Conservation (phyloP, 2,329 filamentous ascomycete species). For the Xylaria sp. region DNA sequence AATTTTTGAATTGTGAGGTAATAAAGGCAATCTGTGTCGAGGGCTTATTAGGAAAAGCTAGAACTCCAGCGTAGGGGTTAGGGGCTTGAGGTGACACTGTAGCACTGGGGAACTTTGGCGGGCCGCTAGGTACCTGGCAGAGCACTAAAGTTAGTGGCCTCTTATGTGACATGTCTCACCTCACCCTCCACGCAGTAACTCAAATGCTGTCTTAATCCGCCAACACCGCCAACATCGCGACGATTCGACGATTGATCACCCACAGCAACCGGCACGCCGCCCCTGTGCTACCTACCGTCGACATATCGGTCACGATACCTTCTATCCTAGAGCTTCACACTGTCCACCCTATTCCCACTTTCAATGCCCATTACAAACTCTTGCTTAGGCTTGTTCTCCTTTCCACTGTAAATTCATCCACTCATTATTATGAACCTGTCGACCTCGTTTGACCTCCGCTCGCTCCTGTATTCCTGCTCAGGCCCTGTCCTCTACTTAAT, state of each 20-base stretch:
- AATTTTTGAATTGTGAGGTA: no score
- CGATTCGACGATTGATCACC: no score
- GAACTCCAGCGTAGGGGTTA: no score
- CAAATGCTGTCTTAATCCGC: neutral
- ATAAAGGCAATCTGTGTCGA: no score
- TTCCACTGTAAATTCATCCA: conserved; percentile 17
- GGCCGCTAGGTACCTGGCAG: no score
- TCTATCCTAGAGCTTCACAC: neutral
- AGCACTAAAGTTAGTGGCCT: neutral
- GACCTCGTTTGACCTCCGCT: conserved; percentile 11
- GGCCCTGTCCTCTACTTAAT: neutral
- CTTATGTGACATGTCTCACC: neutral
- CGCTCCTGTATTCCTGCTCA: neutral
- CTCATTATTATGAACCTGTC: conserved; percentile 30
- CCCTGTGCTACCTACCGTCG: neutral
- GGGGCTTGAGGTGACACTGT: no score
- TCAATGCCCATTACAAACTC: conserved; percentile 3
- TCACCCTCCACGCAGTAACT: neutral
- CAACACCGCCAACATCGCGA: neutral
- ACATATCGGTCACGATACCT: neutral
- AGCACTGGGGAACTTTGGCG: no score
- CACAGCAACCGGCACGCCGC: neutral
- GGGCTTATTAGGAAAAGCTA: no score
- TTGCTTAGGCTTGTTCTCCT: conserved; percentile 1
- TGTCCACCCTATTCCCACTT: neutral